Percentiles rank a stretch among this genome's conserved stretches.
These are phyloP conservation scores for Arabis hirsuta DNA, from an alignment of 345 rosid species.

Conservation along the genomic window DNA sequence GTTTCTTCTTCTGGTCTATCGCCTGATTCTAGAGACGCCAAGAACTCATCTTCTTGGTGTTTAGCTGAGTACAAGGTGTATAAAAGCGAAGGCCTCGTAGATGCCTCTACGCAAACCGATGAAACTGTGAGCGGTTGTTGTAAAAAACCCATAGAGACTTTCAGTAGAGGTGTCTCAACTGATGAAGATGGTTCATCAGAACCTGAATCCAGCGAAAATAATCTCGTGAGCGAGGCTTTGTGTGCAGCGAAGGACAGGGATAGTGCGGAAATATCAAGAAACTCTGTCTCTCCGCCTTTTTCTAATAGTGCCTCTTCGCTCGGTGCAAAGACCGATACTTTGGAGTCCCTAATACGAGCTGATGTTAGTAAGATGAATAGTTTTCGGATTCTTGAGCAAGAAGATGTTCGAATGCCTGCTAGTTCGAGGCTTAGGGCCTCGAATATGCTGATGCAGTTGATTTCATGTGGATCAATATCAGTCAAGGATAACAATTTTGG, in stretches of 20 bases:
- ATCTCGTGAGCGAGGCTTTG: constrained; percentile 46
- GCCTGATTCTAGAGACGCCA: constrained; percentile 67
- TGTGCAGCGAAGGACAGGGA: constrained; percentile 61
- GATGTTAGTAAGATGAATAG: constrained; percentile 88
- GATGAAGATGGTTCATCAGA: constrained; percentile 63
- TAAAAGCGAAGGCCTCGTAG: constrained; percentile 70
- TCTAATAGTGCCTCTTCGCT: constrained; percentile 73
- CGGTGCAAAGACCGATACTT: constrained; percentile 76
- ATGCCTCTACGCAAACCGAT: constrained; percentile 97
- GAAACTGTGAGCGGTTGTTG: constrained; percentile 51
- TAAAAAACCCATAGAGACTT: constrained; percentile 58
- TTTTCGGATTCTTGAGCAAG: constrained; percentile 85
- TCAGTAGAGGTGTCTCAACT: constrained; percentile 90
- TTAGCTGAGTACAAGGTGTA: constrained; percentile 79
- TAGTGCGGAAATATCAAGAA: constrained; percentile 53
- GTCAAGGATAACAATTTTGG: constrained; percentile 93
- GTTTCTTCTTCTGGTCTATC: constrained; percentile 65
- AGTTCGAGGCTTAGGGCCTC: constrained; percentile 73
- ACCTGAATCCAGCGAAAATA: constrained; percentile 43
- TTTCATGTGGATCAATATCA: constrained; percentile 94
- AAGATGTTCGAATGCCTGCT: constrained; percentile 66
- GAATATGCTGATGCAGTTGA: constrained; percentile 84
- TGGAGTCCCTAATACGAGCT: constrained; percentile 90
- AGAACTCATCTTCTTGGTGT: constrained; percentile 69
- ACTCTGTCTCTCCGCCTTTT: constrained; percentile 70